phyloP scores from a whole-genome alignment of 1,284 basidiomycete species.

The Cystobasidiaceae sp. region DNA sequence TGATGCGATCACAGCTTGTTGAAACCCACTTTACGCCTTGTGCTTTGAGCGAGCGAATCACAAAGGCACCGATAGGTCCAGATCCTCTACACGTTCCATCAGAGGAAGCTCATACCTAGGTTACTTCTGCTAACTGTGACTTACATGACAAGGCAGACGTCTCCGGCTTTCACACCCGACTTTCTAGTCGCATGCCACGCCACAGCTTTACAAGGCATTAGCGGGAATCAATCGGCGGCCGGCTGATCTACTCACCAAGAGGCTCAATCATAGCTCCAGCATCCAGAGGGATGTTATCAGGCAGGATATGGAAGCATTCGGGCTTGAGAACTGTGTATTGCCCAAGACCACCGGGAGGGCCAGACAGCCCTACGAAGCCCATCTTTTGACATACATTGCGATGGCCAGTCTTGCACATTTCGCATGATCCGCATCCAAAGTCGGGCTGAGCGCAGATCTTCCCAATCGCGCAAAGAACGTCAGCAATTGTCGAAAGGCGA shows the following conservation, averaged over 20 bases:
- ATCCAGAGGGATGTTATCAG: constrained; percentile 29
- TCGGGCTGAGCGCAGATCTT: constrained; percentile 25
- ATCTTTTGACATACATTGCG: constrained; percentile 25
- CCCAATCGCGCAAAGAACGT: not conserved
- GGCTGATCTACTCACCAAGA: not conserved
- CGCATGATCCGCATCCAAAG: constrained; percentile 24
- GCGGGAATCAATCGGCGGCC: not conserved
- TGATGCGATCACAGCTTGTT: no score
- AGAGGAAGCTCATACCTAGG: no score
- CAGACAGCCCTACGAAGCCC: constrained; percentile 20
- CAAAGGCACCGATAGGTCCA: constrained; percentile 30
- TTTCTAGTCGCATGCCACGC: constrained; percentile 30
- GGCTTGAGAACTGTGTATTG: constrained; percentile 25
- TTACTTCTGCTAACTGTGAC: no score
- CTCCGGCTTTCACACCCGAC: constrained; percentile 1
- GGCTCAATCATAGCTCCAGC: constrained; percentile 32
- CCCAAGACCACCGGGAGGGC: constrained; percentile 24
- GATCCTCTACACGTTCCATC: constrained; percentile 19
- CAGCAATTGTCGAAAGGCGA: not conserved
- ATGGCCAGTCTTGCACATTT: constrained; percentile 16
- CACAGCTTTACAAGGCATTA: constrained; percentile 2
- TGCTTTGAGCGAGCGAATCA: constrained; percentile 31
- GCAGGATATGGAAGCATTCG: constrained; percentile 29
- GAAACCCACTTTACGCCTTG: constrained; percentile 14
- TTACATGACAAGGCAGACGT: constrained; percentile 29